Evolutionary conservation across 2,329 filamentous ascomycete genomes (phyloP).

Genomic region (Monosporascus cannonballus): DNA sequence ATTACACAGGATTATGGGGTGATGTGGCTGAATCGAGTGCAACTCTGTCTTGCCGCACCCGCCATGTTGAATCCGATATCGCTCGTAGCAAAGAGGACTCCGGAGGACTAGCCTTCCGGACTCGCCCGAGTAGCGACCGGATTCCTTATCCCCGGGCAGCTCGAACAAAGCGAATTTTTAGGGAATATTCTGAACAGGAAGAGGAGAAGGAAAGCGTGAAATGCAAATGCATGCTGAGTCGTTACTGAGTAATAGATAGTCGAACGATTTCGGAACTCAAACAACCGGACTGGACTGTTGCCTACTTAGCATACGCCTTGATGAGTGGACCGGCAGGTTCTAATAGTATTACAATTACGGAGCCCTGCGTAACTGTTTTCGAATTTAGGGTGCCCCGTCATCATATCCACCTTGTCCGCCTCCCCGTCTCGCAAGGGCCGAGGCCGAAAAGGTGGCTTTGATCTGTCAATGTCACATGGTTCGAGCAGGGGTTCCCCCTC

Average conservation of each 20-base stretch:
- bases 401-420: slow-evolving; percentile 3
- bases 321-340: slow-evolving; percentile 4
- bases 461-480: neutral
- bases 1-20: too few relatives aligned
- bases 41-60: too few relatives aligned
- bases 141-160: neutral
- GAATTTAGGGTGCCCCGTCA: neutral
- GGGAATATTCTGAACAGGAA: neutral
- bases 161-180: neutral
- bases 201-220: neutral
- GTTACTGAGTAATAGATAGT: neutral
- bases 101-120: slow-evolving; percentile 5
- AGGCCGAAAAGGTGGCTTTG: too few relatives aligned
- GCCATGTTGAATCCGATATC: neutral
- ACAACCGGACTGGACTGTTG: slow-evolving; percentile 1
- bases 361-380: too few relatives aligned
- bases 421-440: too few relatives aligned
- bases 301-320: neutral
- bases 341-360: too few relatives aligned
- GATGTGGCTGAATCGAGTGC: too few relatives aligned
- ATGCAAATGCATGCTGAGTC: neutral
- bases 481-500: slow-evolving; percentile 6
- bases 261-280: slow-evolving; percentile 16
- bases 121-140: slow-evolving; percentile 5
- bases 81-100: neutral